phyloP scores from a whole-genome alignment of 768 basidiomycete species.

The Boletus barrowsii region DNA sequence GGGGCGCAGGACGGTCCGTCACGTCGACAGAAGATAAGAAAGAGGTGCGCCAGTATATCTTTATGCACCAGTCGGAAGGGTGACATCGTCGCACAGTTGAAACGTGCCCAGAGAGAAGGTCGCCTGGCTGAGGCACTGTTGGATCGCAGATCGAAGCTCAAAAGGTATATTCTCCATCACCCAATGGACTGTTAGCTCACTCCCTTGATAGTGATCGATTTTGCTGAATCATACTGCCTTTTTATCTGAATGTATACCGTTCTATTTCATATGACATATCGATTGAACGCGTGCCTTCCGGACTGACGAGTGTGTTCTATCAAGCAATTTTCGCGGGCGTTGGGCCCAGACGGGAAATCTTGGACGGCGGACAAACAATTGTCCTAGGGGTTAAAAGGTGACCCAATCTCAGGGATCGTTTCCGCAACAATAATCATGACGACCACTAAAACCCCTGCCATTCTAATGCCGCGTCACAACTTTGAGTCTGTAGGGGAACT shows the following conservation, averaged over 20 bases:
- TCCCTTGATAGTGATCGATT: conserved; percentile 40
- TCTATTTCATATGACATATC: conserved; percentile 10
- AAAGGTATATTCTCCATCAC: conserved; percentile 51
- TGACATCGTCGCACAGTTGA: conserved; percentile 49
- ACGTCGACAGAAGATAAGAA: conserved; percentile 69
- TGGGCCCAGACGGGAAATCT: conserved; percentile 1
- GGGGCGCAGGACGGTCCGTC: conserved; percentile 78
- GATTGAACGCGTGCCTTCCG: conserved; percentile 10
- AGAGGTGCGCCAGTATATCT: conserved; percentile 46
- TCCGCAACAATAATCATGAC: neutral
- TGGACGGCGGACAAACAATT: conserved; percentile 7
- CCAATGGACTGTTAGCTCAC: conserved; percentile 3
- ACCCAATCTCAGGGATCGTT: no score
- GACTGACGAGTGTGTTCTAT: conserved; percentile 1
- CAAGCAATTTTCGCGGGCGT: neutral
- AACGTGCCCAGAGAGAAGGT: conserved; percentile 74
- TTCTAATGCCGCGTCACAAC: conserved; percentile 9
- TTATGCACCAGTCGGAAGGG: neutral
- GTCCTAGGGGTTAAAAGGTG: neutral
- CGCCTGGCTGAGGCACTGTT: conserved; percentile 77
- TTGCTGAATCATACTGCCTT: conserved; percentile 30
- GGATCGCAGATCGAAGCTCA: conserved; percentile 78
- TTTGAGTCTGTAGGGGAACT: neutral
- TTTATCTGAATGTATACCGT: conserved; percentile 13
- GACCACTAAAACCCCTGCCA: neutral